These are phyloP conservation scores for Ceratocystis harringtonii DNA, from an alignment of 2,329 filamentous ascomycete species.

Conservation along the genomic window DNA sequence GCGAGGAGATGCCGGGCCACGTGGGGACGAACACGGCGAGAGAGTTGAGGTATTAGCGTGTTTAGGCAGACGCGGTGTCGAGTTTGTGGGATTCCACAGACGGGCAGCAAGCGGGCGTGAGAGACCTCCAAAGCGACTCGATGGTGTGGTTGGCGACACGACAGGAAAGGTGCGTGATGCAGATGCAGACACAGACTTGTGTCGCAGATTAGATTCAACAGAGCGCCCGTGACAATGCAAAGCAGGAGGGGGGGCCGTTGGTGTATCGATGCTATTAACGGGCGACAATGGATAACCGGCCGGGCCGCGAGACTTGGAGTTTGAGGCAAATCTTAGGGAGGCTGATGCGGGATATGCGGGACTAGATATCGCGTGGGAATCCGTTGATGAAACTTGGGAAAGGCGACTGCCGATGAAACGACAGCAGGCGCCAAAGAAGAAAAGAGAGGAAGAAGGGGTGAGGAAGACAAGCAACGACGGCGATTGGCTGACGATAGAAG, in stretches of 20 bases:
- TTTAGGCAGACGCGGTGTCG: slow-evolving; percentile 33
- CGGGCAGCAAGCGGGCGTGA: slow-evolving; percentile 33
- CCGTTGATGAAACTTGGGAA: slow-evolving; percentile 32
- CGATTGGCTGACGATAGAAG: background rate
- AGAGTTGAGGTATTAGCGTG: slow-evolving; percentile 18
- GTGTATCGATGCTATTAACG: background rate
- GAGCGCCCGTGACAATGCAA: slow-evolving; percentile 7
- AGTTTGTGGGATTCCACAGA: slow-evolving; percentile 48
- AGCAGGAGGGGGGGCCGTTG: background rate
- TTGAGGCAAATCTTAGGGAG: slow-evolving; percentile 16
- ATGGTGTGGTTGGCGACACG: slow-evolving; percentile 2
- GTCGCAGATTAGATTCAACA: slow-evolving; percentile 1
- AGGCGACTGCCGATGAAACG: slow-evolving; percentile 32
- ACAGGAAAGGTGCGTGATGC: background rate
- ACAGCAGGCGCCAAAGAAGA: slow-evolving; percentile 25
- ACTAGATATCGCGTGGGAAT: slow-evolving; percentile 27
- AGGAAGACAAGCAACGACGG: background rate
- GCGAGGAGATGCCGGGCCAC: slow-evolving; percentile 19
- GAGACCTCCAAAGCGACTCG: slow-evolving; percentile 21
- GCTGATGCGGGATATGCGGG: slow-evolving; percentile 4
- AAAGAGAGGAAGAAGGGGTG: slow-evolving; percentile 11
- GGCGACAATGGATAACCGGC: background rate
- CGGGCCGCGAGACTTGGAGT: slow-evolving; percentile 6
- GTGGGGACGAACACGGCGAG: background rate
- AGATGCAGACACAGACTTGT: slow-evolving; percentile 3